These are phyloP conservation scores for Colletotrichum echinochloae DNA, from an alignment of 2,329 filamentous ascomycete genomes.

Conservation along the genomic window DNA sequence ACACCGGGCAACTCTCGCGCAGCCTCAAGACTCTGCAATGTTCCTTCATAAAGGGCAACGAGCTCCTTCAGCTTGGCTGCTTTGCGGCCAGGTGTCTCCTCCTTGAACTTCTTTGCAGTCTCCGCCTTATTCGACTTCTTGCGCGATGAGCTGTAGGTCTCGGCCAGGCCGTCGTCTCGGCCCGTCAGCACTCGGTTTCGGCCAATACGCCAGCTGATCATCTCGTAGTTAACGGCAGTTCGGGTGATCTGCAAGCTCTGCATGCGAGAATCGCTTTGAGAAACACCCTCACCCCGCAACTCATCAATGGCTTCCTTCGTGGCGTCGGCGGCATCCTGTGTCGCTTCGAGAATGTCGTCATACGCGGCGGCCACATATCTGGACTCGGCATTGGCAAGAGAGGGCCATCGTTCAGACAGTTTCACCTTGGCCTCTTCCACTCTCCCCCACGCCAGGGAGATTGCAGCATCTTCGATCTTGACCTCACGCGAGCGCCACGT, in stretches of 20 bases:
- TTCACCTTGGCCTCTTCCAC: constrained; percentile 68
- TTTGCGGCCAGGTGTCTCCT: constrained; percentile 79
- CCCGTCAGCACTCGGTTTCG: constrained; percentile 91
- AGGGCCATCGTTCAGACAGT: constrained; percentile 61
- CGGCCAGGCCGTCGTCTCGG: constrained; percentile 78
- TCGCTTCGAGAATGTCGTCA: constrained; percentile 88
- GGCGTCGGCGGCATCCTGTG: constrained; percentile 93
- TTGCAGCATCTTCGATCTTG: constrained; percentile 91
- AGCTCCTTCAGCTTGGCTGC: constrained; percentile 86
- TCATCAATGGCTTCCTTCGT: constrained; percentile 95
- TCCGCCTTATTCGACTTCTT: constrained; percentile 66
- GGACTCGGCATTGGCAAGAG: constrained; percentile 58
- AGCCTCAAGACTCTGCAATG: constrained; percentile 88
- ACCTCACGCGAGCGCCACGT: constrained; percentile 89
- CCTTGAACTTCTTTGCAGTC: constrained; percentile 55
- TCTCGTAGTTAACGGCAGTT: constrained; percentile 92
- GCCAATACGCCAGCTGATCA: constrained; percentile 95
- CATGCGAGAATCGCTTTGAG: constrained; percentile 87
- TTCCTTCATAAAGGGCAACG: constrained; percentile 90
- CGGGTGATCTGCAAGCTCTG: constrained; percentile 93
- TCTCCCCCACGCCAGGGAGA: constrained; percentile 83
- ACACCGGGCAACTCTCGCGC: constrained; percentile 92
- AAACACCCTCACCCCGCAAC: constrained; percentile 82
- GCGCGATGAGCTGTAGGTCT: constrained; percentile 59
- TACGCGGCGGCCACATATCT: constrained; percentile 87